Evolutionary conservation across 176 grass and related monocot genomes (phyloP), one percentile per base, ranked within the genome.

Genomic region (Pontederia crassipes): DNA sequence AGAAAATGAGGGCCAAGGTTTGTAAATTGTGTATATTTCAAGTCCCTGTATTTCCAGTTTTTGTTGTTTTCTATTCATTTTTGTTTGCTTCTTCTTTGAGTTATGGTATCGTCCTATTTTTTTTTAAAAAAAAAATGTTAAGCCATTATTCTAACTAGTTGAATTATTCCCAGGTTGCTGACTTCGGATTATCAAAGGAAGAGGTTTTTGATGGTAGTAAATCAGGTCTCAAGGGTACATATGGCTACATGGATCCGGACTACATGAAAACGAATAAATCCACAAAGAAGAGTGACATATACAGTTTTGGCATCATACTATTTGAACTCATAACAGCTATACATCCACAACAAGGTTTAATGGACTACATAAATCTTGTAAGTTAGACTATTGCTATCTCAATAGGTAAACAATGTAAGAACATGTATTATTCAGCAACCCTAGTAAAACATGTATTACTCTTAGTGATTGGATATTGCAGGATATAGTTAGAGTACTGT

Each of bases 201-300:
- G 93, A 98, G 71, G 85, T 85, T 11, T 92, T 77, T 48, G 93
- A 98, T 59, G 84, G 68, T 57, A 81, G 87, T 20, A 88, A 89
- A 53, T 98, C 93, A 16, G 81, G 84, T 8, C 78, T 98, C 20
- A 98, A 98, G 82, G 93, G 87, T 49, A 98, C 93, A 47, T 98
- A 89, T 57, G 87, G 93, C 65, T 98, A 98, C 70, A 98, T 98
- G 87, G 93, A 98, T 74, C 93, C 93, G 49, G 93, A 92, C 70
- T 98, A 92, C 55, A 89, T 92, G 81, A 85, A 84, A 32, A 92
- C 93, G 58, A 86, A 79, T 68, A 86, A 98, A 49, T 79, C 88
- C 68, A 98, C 93, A 57, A 98, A 92, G 80, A 98, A 98, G 79
- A 98, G 93, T 29, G 84, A 98, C 2, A 71, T 98, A 28, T 92